These are phyloP conservation scores for Trypanosoma cruzi DNA, from an alignment of 208 protist genomes.

Conservation along the genomic window DNA sequence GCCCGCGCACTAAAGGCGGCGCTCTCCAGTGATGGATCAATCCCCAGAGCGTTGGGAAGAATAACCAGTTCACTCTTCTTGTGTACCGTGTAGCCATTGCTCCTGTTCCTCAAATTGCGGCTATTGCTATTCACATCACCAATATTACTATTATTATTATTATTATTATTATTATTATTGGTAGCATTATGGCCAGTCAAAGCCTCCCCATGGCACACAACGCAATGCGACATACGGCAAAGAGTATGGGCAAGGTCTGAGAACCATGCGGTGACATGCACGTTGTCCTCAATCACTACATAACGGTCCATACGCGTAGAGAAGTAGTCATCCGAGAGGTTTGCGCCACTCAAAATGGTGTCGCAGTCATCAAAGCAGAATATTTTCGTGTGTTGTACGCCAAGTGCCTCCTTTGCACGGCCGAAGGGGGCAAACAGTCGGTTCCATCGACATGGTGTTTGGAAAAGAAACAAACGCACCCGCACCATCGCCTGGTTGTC, in stretches of 20 bases:
- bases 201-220: conserved; percentile 42
- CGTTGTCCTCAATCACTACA: conserved; percentile 66
- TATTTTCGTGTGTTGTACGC: conserved; percentile 96
- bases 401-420: conserved; percentile 75
- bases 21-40: conserved; percentile 54
- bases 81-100: conserved; percentile 34
- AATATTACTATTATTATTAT: background rate
- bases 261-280: conserved; percentile 71
- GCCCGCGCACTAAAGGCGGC: conserved; percentile 30
- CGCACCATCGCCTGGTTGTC: conserved; percentile 16
- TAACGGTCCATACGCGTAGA: conserved; percentile 94
- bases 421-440: conserved; percentile 56
- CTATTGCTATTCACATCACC: background rate
- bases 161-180: conserved; percentile 18
- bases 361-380: conserved; percentile 91
- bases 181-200: background rate
- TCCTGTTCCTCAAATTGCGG: conserved; percentile 4
- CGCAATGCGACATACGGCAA: conserved; percentile 45
- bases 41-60: conserved; percentile 45
- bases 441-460: conserved; percentile 66
- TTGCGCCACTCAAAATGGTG: conserved; percentile 93
- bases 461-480: conserved; percentile 67
- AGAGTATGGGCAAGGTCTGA: conserved; percentile 43
- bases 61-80: conserved; percentile 57
- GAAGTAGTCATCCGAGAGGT: conserved; percentile 96